Percentiles rank a stretch among this genome's conserved stretches.
Evolutionary conservation across 2,329 filamentous ascomycete species (phyloP).

Genomic region (Periconia macrospinosa): DNA sequence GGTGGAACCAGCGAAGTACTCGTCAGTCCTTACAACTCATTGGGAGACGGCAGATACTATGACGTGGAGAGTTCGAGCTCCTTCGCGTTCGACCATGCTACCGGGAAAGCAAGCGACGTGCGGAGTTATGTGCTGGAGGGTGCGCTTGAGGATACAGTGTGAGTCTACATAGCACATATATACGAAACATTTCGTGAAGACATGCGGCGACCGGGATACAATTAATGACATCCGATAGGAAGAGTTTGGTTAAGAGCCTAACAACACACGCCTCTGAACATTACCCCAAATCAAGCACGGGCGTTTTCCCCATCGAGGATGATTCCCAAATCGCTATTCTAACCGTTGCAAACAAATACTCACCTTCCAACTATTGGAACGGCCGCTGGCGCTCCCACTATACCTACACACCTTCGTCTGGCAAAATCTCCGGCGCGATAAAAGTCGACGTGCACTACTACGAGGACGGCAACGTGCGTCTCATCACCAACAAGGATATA

Average conservation of each 20-base stretch:
- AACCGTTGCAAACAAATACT: constrained; percentile 95
- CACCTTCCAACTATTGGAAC: constrained; percentile 98
- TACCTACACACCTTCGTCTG: constrained; percentile 69
- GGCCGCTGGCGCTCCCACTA: constrained; percentile 94
- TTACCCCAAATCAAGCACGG: constrained; percentile 78
- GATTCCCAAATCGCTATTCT: constrained; percentile 78
- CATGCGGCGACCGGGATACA: background rate
- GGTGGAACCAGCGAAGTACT: constrained; percentile 78
- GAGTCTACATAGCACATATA: constrained; percentile 40
- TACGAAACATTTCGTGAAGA: background rate
- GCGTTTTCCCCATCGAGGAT: constrained; percentile 78
- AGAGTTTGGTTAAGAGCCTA: constrained; percentile 80
- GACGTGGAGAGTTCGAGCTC: constrained; percentile 86
- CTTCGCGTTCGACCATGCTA: constrained; percentile 83
- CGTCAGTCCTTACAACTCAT: constrained; percentile 81
- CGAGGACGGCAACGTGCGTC: constrained; percentile 95
- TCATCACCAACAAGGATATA: constrained; percentile 83
- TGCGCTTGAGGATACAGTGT: constrained; percentile 77
- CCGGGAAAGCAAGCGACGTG: constrained; percentile 80
- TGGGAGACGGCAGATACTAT: constrained; percentile 83
- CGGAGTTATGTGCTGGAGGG: constrained; percentile 81
- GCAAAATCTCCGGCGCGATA: constrained; percentile 73
- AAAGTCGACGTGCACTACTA: constrained; percentile 99
- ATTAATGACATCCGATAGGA: constrained; percentile 53
- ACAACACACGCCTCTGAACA: constrained; percentile 80